Evolutionary conservation across 176 grass and related monocot genomes (phyloP).

Genomic region (Cenchrus fungigraminus): DNA sequence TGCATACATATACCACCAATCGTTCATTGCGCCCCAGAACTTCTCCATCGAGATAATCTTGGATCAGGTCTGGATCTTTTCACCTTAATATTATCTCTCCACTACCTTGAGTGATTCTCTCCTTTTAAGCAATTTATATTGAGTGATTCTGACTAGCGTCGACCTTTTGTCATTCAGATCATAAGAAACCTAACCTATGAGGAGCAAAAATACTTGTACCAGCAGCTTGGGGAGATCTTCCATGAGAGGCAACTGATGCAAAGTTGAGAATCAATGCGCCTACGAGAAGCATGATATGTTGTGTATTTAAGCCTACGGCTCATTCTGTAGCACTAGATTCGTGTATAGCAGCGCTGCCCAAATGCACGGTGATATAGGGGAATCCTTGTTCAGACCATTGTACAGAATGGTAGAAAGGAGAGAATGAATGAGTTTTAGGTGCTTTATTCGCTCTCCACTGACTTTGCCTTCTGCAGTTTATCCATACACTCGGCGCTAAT

Average conservation of each 20-base stretch:
- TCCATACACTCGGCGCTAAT: conserved; percentile 7
- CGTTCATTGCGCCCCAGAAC: conserved; percentile 81
- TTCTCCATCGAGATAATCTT: conserved; percentile 83
- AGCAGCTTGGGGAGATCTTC: conserved; percentile 75
- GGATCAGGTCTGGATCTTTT: conserved; percentile 68
- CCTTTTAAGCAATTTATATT: neutral
- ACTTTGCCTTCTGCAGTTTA: conserved; percentile 1
- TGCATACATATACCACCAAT: conserved; percentile 99
- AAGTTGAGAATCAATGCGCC: conserved; percentile 45
- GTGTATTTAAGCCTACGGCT: conserved; percentile 15
- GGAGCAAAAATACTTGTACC: conserved; percentile 82
- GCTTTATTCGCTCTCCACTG: conserved; percentile 45
- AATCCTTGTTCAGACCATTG: conserved; percentile 42
- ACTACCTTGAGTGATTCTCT: conserved; percentile 10
- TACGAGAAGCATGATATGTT: conserved; percentile 29
- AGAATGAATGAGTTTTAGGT: conserved; percentile 49
- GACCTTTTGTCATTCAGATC: conserved; percentile 39
- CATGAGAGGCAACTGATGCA: conserved; percentile 51
- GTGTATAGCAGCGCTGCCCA: conserved; percentile 46
- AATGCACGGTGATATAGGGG: conserved; percentile 30
- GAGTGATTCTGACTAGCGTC: conserved; percentile 8
- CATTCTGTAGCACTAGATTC: conserved; percentile 44
- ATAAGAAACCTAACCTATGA: conserved; percentile 83
- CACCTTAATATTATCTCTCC: neutral
- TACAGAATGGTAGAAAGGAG: conserved; percentile 52